Evolutionary conservation across 352 stramenopile species (phyloP).

Genomic region (Pythium vanterpoolii): DNA sequence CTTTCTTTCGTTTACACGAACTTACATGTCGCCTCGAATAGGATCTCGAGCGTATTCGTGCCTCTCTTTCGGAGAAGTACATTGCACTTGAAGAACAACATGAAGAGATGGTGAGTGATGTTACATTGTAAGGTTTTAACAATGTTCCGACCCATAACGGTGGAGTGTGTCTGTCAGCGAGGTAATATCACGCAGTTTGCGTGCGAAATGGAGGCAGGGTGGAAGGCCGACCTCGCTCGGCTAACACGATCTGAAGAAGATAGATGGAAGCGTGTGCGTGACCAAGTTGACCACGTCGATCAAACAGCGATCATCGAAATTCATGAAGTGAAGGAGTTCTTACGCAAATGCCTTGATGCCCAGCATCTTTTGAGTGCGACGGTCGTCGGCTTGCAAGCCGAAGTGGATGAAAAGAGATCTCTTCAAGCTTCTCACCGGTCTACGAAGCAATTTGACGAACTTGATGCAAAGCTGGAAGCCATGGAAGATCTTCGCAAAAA

Average conservation of each 20-base stretch:
- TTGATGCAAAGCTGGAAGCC: constrained; percentile 12
- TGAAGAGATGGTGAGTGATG: constrained; percentile 32
- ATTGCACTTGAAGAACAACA: constrained; percentile 44
- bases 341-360: constrained; percentile 56
- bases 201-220: constrained; percentile 16
- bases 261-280: constrained; percentile 1
- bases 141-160: neutral
- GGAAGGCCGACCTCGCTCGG: constrained; percentile 15
- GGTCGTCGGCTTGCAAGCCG: constrained; percentile 50
- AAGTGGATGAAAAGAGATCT: constrained; percentile 35
- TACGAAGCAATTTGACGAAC: constrained; percentile 3
- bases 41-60: constrained; percentile 55
- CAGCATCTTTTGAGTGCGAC: constrained; percentile 59
- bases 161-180: constrained; percentile 8
- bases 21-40: constrained; percentile 8
- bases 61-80: constrained; percentile 54
- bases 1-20: neutral
- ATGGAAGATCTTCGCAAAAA: constrained; percentile 51
- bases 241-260: constrained; percentile 4
- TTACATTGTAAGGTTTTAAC: neutral
- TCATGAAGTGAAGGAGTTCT: constrained; percentile 35
- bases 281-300: constrained; percentile 22
- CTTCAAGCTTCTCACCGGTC: neutral
- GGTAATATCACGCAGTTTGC: constrained; percentile 17
- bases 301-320: constrained; percentile 18